Conservation (phyloP, 768 basidiomycete genomes). For the Cytidiella melzeri region DNA sequence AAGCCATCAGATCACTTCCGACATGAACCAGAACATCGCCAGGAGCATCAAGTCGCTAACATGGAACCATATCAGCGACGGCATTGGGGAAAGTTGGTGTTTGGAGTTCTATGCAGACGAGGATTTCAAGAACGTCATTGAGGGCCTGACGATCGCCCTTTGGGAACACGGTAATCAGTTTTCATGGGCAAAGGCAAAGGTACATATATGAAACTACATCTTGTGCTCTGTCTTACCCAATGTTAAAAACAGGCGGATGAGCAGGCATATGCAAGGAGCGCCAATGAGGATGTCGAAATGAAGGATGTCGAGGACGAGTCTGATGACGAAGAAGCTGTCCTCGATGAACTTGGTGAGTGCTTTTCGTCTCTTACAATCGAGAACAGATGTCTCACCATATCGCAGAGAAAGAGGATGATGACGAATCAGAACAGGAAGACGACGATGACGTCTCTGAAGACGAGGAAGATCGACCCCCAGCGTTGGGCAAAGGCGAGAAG, state of each 20-base stretch:
- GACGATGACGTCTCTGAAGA: slow-evolving; percentile 34
- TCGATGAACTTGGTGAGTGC: slow-evolving; percentile 55
- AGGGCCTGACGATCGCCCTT: slow-evolving; percentile 57
- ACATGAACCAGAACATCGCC: slow-evolving; percentile 72
- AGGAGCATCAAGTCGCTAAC: slow-evolving; percentile 66
- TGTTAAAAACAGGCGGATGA: slow-evolving; percentile 62
- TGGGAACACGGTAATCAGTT: slow-evolving; percentile 79
- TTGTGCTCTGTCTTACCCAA: neutral
- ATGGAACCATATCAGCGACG: slow-evolving; percentile 71
- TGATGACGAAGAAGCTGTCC: slow-evolving; percentile 71
- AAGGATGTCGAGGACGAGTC: slow-evolving; percentile 68
- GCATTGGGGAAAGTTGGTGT: slow-evolving; percentile 71
- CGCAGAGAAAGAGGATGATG: slow-evolving; percentile 23
- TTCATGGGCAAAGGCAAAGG: slow-evolving; percentile 80
- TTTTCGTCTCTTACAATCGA: neutral
- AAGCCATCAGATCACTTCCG: slow-evolving; percentile 54
- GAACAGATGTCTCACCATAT: neutral
- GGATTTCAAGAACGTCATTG: slow-evolving; percentile 53
- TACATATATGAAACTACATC: slow-evolving; percentile 21
- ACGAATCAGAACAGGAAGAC: slow-evolving; percentile 25
- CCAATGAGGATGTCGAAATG: slow-evolving; percentile 89
- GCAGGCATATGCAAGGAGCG: slow-evolving; percentile 72
- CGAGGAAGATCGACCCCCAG: slow-evolving; percentile 36
- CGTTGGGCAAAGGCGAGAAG: slow-evolving; percentile 48
- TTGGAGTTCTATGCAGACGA: slow-evolving; percentile 58